These are phyloP conservation scores for Phytophthora hibernalis DNA, from an alignment of 352 stramenopile species.

Conservation along the genomic window DNA sequence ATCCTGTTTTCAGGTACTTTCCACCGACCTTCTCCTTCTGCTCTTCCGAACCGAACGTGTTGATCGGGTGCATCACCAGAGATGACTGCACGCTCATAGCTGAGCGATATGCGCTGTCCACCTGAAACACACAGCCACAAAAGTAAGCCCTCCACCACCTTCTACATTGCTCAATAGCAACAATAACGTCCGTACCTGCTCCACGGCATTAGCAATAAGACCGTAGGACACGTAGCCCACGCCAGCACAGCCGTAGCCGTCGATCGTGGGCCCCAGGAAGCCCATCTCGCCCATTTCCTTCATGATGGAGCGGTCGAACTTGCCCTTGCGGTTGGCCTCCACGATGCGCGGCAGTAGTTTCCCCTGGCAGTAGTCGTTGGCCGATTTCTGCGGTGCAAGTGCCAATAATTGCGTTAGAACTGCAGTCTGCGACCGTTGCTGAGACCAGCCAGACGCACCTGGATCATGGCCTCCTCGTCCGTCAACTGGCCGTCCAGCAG, in stretches of 20 bases:
- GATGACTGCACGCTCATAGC: constrained; percentile 98
- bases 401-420: constrained; percentile 2
- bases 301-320: constrained; percentile 95
- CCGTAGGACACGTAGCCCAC: constrained; percentile 97
- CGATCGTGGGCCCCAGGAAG: constrained; percentile 94
- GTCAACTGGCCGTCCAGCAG: constrained; percentile 80
- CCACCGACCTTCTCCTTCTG: constrained; percentile 92
- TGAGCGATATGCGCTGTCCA: constrained; percentile 97
- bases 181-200: constrained; percentile 49
- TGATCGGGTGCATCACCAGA: constrained; percentile 99
- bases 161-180: neutral
- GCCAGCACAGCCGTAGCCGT: constrained; percentile 95
- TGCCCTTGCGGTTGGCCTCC: constrained; percentile 94
- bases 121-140: constrained; percentile 33
- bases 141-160: neutral
- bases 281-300: constrained; percentile 94
- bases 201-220: constrained; percentile 96
- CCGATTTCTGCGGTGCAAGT: constrained; percentile 75
- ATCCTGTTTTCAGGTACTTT: neutral
- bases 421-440: neutral
- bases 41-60: constrained; percentile 96
- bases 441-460: constrained; percentile 47
- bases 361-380: constrained; percentile 94
- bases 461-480: constrained; percentile 93
- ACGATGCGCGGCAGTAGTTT: constrained; percentile 95